A percentile compares a stretch with the other conserved stretches of the same genome.
Conservation (phyloP, 805 yeast species). For the Saccharomyces jurei region DNA sequence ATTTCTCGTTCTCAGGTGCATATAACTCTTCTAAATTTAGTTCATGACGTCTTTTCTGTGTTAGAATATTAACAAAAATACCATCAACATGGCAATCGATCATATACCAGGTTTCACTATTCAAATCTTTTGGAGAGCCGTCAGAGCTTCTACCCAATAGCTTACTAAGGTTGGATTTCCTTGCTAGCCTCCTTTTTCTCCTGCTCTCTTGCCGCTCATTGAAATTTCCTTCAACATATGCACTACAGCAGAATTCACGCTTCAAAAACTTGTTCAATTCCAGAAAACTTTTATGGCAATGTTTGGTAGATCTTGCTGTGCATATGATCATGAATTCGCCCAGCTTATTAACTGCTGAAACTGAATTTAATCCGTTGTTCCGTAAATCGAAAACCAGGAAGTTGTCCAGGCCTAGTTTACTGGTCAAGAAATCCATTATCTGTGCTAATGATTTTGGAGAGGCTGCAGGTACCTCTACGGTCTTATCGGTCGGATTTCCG, state of each 20-base stretch:
- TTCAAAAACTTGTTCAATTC: slow-evolving; percentile 55
- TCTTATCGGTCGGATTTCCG: slow-evolving; percentile 7
- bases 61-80: slow-evolving; percentile 64
- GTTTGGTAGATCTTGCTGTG: slow-evolving; percentile 71
- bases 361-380: slow-evolving; percentile 32
- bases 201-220: slow-evolving; percentile 48
- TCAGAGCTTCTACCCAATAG: slow-evolving; percentile 46
- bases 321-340: slow-evolving; percentile 52
- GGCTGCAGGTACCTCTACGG: slow-evolving; percentile 53
- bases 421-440: slow-evolving; percentile 35
- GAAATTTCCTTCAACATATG: slow-evolving; percentile 64
- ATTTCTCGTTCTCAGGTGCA: slow-evolving; percentile 38
- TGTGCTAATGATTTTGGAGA: slow-evolving; percentile 44
- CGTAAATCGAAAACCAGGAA: slow-evolving; percentile 58
- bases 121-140: slow-evolving; percentile 47
- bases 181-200: slow-evolving; percentile 43
- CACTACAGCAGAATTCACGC: slow-evolving; percentile 36
- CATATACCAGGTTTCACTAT: slow-evolving; percentile 75
- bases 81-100: slow-evolving; percentile 58
- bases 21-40: slow-evolving; percentile 68
- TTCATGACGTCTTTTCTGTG: slow-evolving; percentile 57
- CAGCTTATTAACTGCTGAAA: slow-evolving; percentile 30
- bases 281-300: slow-evolving; percentile 60
- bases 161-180: slow-evolving; percentile 46
- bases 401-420: slow-evolving; percentile 59